These are phyloP conservation scores for Metschnikowia continentalis DNA, from an alignment of 805 yeast species.

Conservation along the genomic window DNA sequence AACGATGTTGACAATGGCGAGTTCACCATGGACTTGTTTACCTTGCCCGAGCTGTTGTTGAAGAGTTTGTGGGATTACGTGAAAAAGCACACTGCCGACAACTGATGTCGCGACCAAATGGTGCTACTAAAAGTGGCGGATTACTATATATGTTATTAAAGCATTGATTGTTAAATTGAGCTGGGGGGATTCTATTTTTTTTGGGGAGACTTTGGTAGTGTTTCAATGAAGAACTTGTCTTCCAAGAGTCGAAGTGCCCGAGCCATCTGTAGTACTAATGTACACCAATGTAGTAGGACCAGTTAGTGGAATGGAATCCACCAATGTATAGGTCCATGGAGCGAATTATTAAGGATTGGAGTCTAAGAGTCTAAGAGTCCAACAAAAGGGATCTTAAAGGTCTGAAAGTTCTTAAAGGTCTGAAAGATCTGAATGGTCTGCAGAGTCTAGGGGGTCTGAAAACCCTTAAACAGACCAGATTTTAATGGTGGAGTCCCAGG, in stretches of 20 bases:
- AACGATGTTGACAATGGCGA: conserved; percentile 96
- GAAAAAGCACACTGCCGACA: conserved; percentile 53
- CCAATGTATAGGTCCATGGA: too few relatives aligned
- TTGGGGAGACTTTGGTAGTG: background rate
- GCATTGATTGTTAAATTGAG: conserved; percentile 1
- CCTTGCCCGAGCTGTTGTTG: conserved; percentile 85
- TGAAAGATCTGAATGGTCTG: background rate
- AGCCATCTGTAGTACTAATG: background rate
- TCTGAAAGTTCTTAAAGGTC: too few relatives aligned
- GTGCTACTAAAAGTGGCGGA: background rate
- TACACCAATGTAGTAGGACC: background rate
- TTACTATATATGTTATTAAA: background rate
- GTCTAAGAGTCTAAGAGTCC: too few relatives aligned
- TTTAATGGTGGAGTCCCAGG: conserved; percentile 74
- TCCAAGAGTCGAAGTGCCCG: background rate
- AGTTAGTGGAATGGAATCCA: background rate
- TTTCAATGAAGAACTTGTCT: background rate
- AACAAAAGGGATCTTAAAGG: too few relatives aligned
- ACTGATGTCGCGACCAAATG: background rate
- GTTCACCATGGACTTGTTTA: conserved; percentile 91
- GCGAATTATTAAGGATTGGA: background rate
- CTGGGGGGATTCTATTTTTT: background rate
- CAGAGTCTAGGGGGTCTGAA: too few relatives aligned
- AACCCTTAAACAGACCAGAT: conserved; percentile 45
- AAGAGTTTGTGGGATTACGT: conserved; percentile 95